Percentiles rank a stretch among this genome's conserved stretches.
Evolutionary conservation across 2,329 filamentous ascomycete species (phyloP).

Genomic region (Exophiala spinifera): DNA sequence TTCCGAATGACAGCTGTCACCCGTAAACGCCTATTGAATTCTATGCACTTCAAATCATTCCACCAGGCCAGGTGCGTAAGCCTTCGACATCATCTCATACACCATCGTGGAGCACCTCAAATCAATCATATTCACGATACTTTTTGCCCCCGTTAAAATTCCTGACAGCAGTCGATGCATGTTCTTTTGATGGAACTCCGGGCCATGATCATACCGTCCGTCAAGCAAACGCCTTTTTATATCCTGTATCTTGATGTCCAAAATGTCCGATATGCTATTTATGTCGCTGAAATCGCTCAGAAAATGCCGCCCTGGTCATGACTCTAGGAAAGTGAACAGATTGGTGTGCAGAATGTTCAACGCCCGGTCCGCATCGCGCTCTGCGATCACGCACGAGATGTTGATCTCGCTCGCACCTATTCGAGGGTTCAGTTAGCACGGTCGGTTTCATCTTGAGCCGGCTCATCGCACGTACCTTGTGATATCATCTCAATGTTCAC

Average conservation of each 20-base stretch:
- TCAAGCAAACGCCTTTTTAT: slow-evolving; percentile 1
- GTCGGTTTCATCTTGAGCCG: not conserved
- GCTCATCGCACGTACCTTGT: slow-evolving; percentile 63
- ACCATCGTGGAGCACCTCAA: slow-evolving; percentile 2
- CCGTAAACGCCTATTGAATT: not conserved
- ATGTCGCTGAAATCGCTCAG: slow-evolving; percentile 16
- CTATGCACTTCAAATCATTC: not conserved
- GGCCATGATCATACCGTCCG: not conserved
- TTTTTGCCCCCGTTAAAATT: slow-evolving; percentile 1
- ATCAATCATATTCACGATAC: not conserved
- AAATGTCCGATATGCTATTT: slow-evolving; percentile 11
- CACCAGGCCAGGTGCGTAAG: not conserved
- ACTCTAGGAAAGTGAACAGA: slow-evolving; percentile 92
- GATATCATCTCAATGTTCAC: slow-evolving; percentile 99
- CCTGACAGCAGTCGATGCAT: not conserved
- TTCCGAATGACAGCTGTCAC: slow-evolving; percentile 1
- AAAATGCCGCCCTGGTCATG: slow-evolving; percentile 22
- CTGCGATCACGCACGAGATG: slow-evolving; percentile 95
- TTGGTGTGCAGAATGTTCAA: slow-evolving; percentile 96
- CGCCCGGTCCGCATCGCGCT: slow-evolving; percentile 82
- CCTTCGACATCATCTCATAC: slow-evolving; percentile 7
- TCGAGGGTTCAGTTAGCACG: slow-evolving; percentile 12
- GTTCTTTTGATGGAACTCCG: not conserved
- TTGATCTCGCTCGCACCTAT: slow-evolving; percentile 96
- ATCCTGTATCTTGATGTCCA: slow-evolving; percentile 7